Percentiles rank a stretch among this genome's conserved stretches.
Evolutionary conservation across 805 yeast species (phyloP).

Genomic region (Pichia phayaonensis): DNA sequence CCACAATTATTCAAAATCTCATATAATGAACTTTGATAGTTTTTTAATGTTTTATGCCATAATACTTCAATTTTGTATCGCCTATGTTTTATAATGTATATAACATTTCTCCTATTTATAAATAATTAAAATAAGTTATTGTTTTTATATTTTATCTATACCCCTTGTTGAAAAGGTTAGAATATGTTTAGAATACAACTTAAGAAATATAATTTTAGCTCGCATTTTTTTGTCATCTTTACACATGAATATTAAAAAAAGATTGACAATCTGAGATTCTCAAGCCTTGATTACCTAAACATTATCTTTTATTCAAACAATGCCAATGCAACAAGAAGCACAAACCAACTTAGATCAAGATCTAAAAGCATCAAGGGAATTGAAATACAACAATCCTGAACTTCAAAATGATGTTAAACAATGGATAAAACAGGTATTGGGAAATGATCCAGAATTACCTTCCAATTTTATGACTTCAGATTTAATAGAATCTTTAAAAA

Average conservation of each 20-base stretch:
- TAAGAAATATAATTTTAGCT: background rate
- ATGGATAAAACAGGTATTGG: slow-evolving; percentile 45
- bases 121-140: background rate
- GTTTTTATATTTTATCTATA: too few species aligned
- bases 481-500: slow-evolving; percentile 49
- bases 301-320: background rate
- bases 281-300: background rate
- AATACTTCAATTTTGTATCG: background rate
- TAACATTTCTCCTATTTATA: too few species aligned
- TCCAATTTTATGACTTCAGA: slow-evolving; percentile 26
- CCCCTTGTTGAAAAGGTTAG: too few species aligned
- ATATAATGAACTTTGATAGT: slow-evolving; percentile 14
- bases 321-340: slow-evolving; percentile 5
- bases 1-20: slow-evolving; percentile 19
- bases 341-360: slow-evolving; percentile 58
- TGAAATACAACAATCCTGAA: slow-evolving; percentile 38
- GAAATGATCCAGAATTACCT: slow-evolving; percentile 20
- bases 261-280: too few species aligned
- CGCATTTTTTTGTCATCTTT: background rate
- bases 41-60: background rate
- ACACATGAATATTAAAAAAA: background rate
- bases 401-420: slow-evolving; percentile 30
- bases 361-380: slow-evolving; percentile 39
- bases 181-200: too few species aligned
- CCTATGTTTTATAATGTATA: too few species aligned